Evolutionary conservation across 1,284 basidiomycete species (phyloP).

Genomic region (Pseudozyma thailandica): DNA sequence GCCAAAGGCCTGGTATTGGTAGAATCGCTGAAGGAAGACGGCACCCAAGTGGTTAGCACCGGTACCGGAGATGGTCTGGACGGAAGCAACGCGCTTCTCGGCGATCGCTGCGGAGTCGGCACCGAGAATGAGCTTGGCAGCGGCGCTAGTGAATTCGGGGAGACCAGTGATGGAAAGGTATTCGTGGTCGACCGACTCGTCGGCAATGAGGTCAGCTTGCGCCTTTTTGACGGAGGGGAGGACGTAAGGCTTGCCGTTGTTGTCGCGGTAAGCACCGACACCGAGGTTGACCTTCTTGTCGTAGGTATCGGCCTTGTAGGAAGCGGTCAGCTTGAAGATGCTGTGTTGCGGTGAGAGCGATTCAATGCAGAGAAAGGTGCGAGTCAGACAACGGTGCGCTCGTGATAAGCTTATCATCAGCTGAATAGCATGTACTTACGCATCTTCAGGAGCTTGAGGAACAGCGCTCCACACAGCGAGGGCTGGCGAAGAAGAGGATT

Average conservation of each 20-base stretch:
- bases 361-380: neutral
- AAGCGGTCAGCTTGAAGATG: constrained; percentile 90
- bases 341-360: constrained; percentile 16
- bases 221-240: constrained; percentile 73
- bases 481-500: constrained; percentile 27
- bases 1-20: constrained; percentile 71
- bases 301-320: constrained; percentile 84
- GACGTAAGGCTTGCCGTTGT: constrained; percentile 70
- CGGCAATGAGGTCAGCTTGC: constrained; percentile 76
- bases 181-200: constrained; percentile 86
- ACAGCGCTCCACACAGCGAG: constrained; percentile 53
- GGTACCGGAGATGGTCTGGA: constrained; percentile 87
- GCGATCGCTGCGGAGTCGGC: constrained; percentile 77
- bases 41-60: constrained; percentile 94
- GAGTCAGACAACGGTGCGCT: neutral
- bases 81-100: constrained; percentile 71
- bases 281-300: constrained; percentile 90
- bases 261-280: constrained; percentile 70
- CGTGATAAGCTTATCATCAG: too few species aligned
- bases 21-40: constrained; percentile 86
- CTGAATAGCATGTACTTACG: constrained; percentile 33
- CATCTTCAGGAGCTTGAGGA: constrained; percentile 59
- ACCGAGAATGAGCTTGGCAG: constrained; percentile 85
- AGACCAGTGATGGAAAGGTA: constrained; percentile 92
- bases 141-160: constrained; percentile 80